Evolutionary conservation across 371 early-diverging fungal species (phyloP), one percentile per base, ranked within the genome.

Genomic region (Lichtheimia hyalospora): DNA sequence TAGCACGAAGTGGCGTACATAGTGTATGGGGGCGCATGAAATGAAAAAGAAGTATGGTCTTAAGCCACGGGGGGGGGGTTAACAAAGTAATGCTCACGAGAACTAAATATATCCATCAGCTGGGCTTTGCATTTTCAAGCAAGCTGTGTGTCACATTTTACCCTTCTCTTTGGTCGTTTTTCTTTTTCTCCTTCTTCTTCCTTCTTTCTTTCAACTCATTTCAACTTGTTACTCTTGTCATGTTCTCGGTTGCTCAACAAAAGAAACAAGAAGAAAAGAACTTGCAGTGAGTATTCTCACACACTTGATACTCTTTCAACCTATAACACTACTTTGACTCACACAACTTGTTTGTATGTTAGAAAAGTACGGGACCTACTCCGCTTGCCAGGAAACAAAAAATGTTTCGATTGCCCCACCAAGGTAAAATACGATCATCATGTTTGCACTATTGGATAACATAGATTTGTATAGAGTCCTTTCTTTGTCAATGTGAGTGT

Each of bases 371-470:
- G 65, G 55, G 73, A 68, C 12, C 54, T 74, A 15, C 61, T 78
- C 20, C 68, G 64, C 25, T 57, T 78, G 23, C 81, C 83, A 18
- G 84, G 77, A 58, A 85, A 85, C 72, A 83, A 82, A 68, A 83
- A 85, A 66, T 86, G 87, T 69, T 84, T 86, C 57, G 85, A 86
- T 67, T 84, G 85, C 49, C 80, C 83, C 6, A 80, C 83, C 60
- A 86, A 80, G 78, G 85, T 84, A 77, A 23, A 2, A 46, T 13
- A 4, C 1, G 8, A 49, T 16, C 14, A 3, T 41, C 6, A 1
- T 23, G 14, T 14, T 21, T 24, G 18, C 18, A 49, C 4, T 39
- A 25, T 44, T 1, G 16, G 25, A 14, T 28, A 23, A 3, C 3
- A 25, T n/a, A 23, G 18, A 13, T 18, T 54, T 39, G 15, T 55